phyloP scores from a whole-genome alignment of 2,329 filamentous ascomycete genomes.

The Parasarocladium wereldwijsianum region DNA sequence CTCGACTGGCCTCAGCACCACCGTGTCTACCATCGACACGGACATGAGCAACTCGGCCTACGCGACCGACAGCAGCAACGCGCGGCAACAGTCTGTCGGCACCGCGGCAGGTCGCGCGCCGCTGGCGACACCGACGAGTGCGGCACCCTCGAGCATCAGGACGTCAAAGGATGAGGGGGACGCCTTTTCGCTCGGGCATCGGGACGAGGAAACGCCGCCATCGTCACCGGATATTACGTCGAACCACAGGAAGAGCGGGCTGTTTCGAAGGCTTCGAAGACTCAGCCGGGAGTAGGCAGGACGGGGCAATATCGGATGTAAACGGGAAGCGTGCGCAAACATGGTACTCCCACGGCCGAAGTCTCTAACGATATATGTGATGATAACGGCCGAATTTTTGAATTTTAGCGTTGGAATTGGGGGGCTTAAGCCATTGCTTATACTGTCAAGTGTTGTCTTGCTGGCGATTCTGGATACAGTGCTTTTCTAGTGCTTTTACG shows the following conservation, averaged over 20 bases:
- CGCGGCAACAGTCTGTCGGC: constrained; percentile 1
- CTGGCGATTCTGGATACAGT: no score
- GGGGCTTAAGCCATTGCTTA: no score
- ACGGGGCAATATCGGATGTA: no score
- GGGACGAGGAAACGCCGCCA: constrained; percentile 5
- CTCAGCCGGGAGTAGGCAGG: constrained; percentile 1
- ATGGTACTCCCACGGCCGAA: no score
- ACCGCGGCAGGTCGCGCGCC: no score
- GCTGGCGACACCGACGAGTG: background rate
- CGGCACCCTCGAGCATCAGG: constrained; percentile 1
- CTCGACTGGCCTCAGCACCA: constrained; percentile 16
- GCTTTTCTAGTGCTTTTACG: no score
- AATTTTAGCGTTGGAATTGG: no score
- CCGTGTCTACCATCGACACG: constrained; percentile 15
- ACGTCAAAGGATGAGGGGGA: constrained; percentile 2
- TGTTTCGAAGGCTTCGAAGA: background rate
- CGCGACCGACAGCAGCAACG: constrained; percentile 9
- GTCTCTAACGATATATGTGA: no score
- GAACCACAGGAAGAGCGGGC: constrained; percentile 5
- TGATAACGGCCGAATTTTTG: no score
- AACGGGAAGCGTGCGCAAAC: no score
- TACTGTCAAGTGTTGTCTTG: no score
- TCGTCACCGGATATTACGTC: constrained; percentile 4
- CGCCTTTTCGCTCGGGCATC: constrained; percentile 4
- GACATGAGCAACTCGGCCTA: constrained; percentile 11